Conservation (phyloP, 1,139 yeast genomes). For the Scheffersomyces segobiensis region DNA sequence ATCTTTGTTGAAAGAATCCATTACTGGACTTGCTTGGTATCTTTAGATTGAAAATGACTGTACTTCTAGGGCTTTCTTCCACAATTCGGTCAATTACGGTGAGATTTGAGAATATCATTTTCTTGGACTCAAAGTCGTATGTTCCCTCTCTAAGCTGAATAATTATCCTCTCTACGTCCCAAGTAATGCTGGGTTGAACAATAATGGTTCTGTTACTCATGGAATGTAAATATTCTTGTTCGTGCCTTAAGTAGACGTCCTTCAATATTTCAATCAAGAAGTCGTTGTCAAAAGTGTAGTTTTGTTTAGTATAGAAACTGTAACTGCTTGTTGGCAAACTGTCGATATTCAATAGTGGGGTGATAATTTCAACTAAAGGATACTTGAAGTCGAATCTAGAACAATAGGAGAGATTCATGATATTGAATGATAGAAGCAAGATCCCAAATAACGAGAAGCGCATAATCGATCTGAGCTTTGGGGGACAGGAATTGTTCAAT, state of each 20-base stretch:
- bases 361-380: constrained; percentile 20
- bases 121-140: constrained; percentile 10
- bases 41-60: constrained; percentile 3
- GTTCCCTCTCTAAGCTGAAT: constrained; percentile 19
- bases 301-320: constrained; percentile 4
- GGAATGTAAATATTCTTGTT: constrained; percentile 17
- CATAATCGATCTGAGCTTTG: background rate
- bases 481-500: background rate
- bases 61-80: background rate
- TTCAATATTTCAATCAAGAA: constrained; percentile 13
- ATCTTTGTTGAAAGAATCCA: constrained; percentile 3
- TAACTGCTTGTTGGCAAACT: constrained; percentile 3
- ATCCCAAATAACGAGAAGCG: constrained; percentile 1
- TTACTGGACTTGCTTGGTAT: background rate
- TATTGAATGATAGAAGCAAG: constrained; percentile 1
- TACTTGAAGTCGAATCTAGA: constrained; percentile 8
- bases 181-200: constrained; percentile 16
- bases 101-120: constrained; percentile 1
- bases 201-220: constrained; percentile 18
- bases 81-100: constrained; percentile 2
- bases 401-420: constrained; percentile 8
- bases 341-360: constrained; percentile 8
- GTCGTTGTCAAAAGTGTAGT: constrained; percentile 4
- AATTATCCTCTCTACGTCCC: constrained; percentile 9
- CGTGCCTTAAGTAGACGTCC: constrained; percentile 23